Base-by-base conservation (phyloP, 768 basidiomycete species). In the Auriscalpium microsporum region DNA sequence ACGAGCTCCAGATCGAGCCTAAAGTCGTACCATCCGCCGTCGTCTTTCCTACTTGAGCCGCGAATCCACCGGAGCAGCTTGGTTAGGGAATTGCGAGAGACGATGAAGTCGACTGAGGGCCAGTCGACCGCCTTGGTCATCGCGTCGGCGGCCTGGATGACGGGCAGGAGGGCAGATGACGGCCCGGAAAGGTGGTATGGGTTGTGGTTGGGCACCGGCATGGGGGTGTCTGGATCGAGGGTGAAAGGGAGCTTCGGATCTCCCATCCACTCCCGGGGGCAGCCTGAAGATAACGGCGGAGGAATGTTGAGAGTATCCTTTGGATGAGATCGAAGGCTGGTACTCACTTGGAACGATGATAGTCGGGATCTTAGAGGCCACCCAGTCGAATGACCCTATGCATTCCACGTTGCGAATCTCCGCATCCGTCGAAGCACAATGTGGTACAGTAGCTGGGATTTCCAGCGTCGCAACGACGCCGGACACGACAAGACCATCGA, bases 1-100 rank as follows among this genome's bases (percentile, higher is more conserved):
- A 73, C 76, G n/a, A 87, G 71, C 64, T 90, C 81, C 4, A 82
- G 57, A 54, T 91, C 86, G 58, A 91, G 85, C 19, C 88, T 72
- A 63, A 90, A 91, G 53, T 80, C 77, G 10, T 69, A 63, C 19
- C 62, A 58, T 8, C 68, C 68, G 21, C 68, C 71, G 28, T 28
- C 28, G 28, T 28, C 28, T 28, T 4, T 4, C 28, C 7, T 28
- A 4, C 28, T 28, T 28, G 28, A 7, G n/a, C 63, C 65, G 8
- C 62, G 61, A 16, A 78, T 72, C 82, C 81, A 86, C 23, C 81
- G 73, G 19, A 82, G 62, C 40, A 89, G 69, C 65, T 85, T 86
- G 23, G 85, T 75, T 16, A 88, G 69, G 21, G 72, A 73, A 61
- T 87, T 88, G 33, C 87, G 75, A 62, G 87, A 85, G 0, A 83